Base-by-base conservation (phyloP, 1,139 yeast species). In the Suhomyces kunorum region DNA sequence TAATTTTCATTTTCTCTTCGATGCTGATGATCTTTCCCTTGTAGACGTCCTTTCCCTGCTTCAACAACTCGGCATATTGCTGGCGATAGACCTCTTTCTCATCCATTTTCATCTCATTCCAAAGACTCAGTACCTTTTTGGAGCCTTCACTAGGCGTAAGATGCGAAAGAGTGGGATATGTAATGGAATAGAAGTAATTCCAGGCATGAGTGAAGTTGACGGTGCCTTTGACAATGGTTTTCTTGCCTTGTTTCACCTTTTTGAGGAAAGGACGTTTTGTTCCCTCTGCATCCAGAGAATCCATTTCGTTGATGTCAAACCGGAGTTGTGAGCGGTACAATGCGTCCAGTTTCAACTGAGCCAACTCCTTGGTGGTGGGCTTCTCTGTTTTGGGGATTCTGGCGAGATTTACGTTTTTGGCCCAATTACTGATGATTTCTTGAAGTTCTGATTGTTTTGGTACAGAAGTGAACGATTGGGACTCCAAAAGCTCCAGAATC, bases 131-230 rank as follows among this genome's bases (percentile, higher is more conserved):
- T 15, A 58, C 52, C 18, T 43, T 42, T 31, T 47, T 49, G 23
- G 40, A 33, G 3, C 45, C 45, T 30, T 38, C 35, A 2, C 45
- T 42, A 6, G 13, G 25, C 8, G 45, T 28, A 12, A 42, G 33
- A 28, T 49, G 42, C 25, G 45, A 41, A 32, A 45, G 53, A 16
- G 47, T 36, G 12, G 49, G 43, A 37, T 54, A 55, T 22, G 46
- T 49, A 20, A 54, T 42, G 14, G 63, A 51, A 38, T 55, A 48
- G 43, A 48, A 64, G 43, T 64, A 66, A 50, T 64, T 66, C 70
- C 71, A 64, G 1, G 71, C 71, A 37, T 64, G 60, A 12, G 59
- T 61, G 45, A 55, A 54, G 8, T 63, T 58, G 17, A 64, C 52
- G 2, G 51, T 39, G 6, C 39, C 49, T 12, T 19, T 25, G 4